Conservation (phyloP, 345 rosid species). For the Geranium brycei region DNA sequence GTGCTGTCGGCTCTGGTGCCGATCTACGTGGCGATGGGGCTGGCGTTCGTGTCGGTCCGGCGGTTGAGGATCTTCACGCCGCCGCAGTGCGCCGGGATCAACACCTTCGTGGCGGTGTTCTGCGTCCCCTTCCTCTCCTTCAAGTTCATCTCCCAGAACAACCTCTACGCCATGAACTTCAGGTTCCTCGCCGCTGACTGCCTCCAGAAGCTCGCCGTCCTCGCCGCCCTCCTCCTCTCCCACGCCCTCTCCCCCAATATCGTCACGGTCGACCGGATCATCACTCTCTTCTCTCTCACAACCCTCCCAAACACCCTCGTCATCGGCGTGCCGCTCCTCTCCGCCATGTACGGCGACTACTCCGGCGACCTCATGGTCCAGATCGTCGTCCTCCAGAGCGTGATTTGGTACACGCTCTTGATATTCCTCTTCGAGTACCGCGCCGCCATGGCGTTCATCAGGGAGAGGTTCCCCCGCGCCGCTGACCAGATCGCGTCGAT, state of each 20-base stretch:
- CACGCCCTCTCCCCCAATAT: slow-evolving; percentile 4
- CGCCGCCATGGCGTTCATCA: slow-evolving; percentile 7
- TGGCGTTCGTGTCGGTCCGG: slow-evolving; percentile 22
- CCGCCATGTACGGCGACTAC: slow-evolving; percentile 9
- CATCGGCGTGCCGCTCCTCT: slow-evolving; percentile 13
- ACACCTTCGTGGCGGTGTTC: slow-evolving; percentile 24
- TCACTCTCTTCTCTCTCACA: slow-evolving; percentile 11
- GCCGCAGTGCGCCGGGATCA: slow-evolving; percentile 26
- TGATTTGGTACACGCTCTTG: slow-evolving; percentile 9
- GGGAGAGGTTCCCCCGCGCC: slow-evolving; percentile 1
- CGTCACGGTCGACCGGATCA: slow-evolving; percentile 11
- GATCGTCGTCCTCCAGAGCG: slow-evolving; percentile 10
- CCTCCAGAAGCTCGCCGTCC: slow-evolving; percentile 21
- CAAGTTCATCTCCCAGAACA: slow-evolving; percentile 12
- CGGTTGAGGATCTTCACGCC: slow-evolving; percentile 28
- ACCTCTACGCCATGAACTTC: slow-evolving; percentile 19
- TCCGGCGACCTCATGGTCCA: slow-evolving; percentile 9
- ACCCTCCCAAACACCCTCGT: slow-evolving; percentile 15
- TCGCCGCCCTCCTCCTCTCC: slow-evolving; percentile 12
- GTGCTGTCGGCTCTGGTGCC: slow-evolving; percentile 22
- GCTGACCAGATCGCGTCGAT: slow-evolving; percentile 3
- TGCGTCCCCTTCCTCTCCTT: slow-evolving; percentile 22
- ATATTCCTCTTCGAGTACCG: slow-evolving; percentile 9
- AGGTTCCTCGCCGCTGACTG: slow-evolving; percentile 25
- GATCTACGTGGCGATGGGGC: slow-evolving; percentile 22